These are phyloP conservation scores for Alternaria brassicae DNA, from an alignment of 2,329 filamentous ascomycete genomes.

Conservation along the genomic window DNA sequence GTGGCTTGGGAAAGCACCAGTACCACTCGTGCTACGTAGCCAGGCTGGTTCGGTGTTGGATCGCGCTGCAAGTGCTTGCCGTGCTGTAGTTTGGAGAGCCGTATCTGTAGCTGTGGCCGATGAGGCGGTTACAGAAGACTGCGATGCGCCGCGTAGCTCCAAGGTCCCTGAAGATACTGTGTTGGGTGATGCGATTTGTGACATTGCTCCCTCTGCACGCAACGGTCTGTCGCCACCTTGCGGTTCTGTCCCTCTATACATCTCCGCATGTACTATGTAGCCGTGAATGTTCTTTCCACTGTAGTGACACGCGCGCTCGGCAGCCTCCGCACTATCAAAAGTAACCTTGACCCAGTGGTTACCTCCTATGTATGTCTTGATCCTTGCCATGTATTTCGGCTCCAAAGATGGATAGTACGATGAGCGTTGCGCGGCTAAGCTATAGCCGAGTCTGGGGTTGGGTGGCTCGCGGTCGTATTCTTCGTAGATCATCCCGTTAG, in stretches of 20 bases:
- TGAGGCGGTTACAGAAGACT: constrained; percentile 50
- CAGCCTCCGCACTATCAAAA: constrained; percentile 58
- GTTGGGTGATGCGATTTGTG: constrained; percentile 45
- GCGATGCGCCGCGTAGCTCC: constrained; percentile 29
- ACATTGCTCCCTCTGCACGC: constrained; percentile 43
- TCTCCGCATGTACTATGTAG: constrained; percentile 57
- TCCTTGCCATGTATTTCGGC: constrained; percentile 75
- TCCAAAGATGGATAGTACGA: constrained; percentile 73
- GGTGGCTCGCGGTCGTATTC: constrained; percentile 91
- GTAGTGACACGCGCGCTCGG: constrained; percentile 57
- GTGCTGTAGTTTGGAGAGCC: constrained; percentile 28
- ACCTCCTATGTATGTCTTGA: constrained; percentile 82
- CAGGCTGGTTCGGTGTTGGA: constrained; percentile 31
- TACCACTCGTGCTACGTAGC: constrained; percentile 27
- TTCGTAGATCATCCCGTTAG: constrained; percentile 81
- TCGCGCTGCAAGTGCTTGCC: constrained; percentile 20
- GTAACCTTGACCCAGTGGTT: constrained; percentile 82
- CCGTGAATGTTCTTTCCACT: constrained; percentile 58
- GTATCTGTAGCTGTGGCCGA: constrained; percentile 53
- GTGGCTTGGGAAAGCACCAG: constrained; percentile 36
- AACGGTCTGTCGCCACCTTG: constrained; percentile 53
- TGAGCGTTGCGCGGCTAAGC: constrained; percentile 72
- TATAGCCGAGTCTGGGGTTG: constrained; percentile 72
- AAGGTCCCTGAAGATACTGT: constrained; percentile 45
- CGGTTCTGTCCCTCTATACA: constrained; percentile 55